Percentiles rank a stretch among this genome's conserved stretches.
These are phyloP conservation scores for Puccinia triticina DNA, from an alignment of 1,284 basidiomycete species.

Conservation along the genomic window DNA sequence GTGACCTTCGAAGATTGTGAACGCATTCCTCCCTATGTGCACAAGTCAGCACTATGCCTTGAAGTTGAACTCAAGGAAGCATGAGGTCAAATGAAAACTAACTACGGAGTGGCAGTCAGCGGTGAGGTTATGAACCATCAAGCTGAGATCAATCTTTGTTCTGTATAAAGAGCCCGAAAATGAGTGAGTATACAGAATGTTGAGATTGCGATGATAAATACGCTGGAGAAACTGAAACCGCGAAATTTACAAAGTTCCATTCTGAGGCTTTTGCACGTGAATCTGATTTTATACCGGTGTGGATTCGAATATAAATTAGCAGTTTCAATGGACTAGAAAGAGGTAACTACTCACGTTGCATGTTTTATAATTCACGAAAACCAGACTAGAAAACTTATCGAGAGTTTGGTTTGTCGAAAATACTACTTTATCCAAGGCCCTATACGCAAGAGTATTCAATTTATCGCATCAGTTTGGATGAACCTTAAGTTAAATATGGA, in stretches of 20 bases:
- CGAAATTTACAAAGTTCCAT: not conserved
- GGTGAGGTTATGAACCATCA: slow-evolving; percentile 12
- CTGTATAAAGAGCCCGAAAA: not conserved
- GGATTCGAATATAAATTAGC: not conserved
- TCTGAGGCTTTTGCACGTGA: slow-evolving; percentile 7
- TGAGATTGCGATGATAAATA: not conserved
- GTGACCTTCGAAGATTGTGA: slow-evolving; percentile 4
- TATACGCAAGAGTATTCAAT: not conserved
- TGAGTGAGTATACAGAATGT: not conserved
- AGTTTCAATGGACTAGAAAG: not conserved
- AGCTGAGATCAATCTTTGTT: not conserved
- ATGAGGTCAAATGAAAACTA: not conserved
- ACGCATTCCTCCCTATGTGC: not conserved
- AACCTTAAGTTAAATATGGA: not conserved
- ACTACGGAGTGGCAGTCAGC: not conserved
- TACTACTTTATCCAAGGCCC: slow-evolving; percentile 11
- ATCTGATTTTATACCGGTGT: not conserved
- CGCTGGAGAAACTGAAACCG: not conserved
- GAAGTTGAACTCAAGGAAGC: not conserved
- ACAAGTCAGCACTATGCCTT: not conserved
- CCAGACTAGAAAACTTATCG: slow-evolving; percentile 5
- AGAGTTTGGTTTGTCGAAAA: slow-evolving; percentile 3
- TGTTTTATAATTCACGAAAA: slow-evolving; percentile 4
- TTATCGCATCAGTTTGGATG: not conserved
- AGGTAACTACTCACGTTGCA: not conserved